phyloP scores from a whole-genome alignment of 1,284 basidiomycete species.

The Boletus hoseneyae region DNA sequence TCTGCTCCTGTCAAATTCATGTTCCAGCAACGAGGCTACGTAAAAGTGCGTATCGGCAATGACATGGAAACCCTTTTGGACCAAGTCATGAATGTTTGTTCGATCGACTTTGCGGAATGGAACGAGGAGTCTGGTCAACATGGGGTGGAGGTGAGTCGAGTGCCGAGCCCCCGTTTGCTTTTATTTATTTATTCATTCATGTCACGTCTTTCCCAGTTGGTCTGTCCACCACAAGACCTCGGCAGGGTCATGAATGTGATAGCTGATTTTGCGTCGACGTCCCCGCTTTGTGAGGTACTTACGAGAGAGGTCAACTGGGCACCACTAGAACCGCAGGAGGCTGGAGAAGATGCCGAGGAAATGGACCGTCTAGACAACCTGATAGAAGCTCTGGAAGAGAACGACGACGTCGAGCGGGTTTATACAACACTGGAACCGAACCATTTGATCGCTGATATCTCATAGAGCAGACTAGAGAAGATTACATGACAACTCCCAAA shows the following conservation, averaged over 20 bases:
- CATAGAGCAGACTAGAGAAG: constrained; percentile 15
- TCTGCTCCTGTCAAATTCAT: constrained; percentile 74
- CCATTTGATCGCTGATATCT: constrained; percentile 24
- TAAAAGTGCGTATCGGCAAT: constrained; percentile 51
- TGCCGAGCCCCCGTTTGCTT: background rate
- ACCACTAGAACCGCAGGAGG: constrained; percentile 42
- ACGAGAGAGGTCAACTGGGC: constrained; percentile 58
- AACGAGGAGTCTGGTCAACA: constrained; percentile 28
- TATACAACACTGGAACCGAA: constrained; percentile 51
- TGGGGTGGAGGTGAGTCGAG: constrained; percentile 42
- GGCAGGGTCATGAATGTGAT: constrained; percentile 44
- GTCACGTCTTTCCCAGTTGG: constrained; percentile 41
- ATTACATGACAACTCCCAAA: background rate
- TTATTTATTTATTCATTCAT: background rate
- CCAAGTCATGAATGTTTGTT: constrained; percentile 50
- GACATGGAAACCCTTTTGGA: constrained; percentile 47
- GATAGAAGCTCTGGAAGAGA: constrained; percentile 54
- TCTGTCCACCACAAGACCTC: constrained; percentile 49
- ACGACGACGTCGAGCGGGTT: constrained; percentile 62
- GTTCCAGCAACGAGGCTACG: constrained; percentile 67
- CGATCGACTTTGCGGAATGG: constrained; percentile 51
- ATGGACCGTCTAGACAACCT: constrained; percentile 43
- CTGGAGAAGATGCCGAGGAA: constrained; percentile 36
- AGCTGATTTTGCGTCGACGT: constrained; percentile 30
- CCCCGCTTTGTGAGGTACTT: constrained; percentile 40